Evolutionary conservation across 2,329 filamentous ascomycete species (phyloP), one percentile per base, ranked within the genome.

Genomic region (Coccinonectria pachysandricola): DNA sequence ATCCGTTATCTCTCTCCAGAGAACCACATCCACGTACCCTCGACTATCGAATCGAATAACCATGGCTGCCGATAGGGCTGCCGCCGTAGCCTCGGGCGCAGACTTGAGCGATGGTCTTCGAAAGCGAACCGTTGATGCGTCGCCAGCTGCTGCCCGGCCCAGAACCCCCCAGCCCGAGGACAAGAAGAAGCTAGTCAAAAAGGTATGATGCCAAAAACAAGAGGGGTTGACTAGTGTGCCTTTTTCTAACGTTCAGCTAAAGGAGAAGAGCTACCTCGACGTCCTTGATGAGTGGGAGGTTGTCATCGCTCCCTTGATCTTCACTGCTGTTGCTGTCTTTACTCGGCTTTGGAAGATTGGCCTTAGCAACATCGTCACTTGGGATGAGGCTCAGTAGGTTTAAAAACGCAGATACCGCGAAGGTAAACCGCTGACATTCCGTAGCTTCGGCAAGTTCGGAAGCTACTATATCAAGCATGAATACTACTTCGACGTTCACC

Each of bases 381-480:
- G 72, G 72, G 72, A 77, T 53, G 71, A 75, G 55, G 72, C 72
- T 45, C 72, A 77, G 71, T 72, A 58, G 45, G 70, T 62, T 22
- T 15, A 31, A 30, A 28, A 11, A 27, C 15, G 24, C 24, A 27
- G 25, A 11, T 21, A 27, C 21, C 24, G 30, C 10, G 4, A 9
- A 14, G 6, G 5, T 17, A 7, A 18, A n/a, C 17, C 19, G 24
- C 36, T 41, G 36, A 46, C 16, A 23, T 4, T 12, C 27, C 34
- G 37, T 42, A 85, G 79, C 57, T 92, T 92, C 57, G 84, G 84
- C 53, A 98, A 98, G 65, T 98, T 98, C 58, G 91, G 91, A 39
- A 96, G 88, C 46, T 88, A 98, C 62, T 98, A 98, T 59, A 78
- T 98, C 53, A 95, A 98, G 59, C 84, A 88, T 57, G 91, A 98